Evolutionary conservation across 1,139 yeast species (phyloP), one percentile per base, ranked within the genome.

Genomic region (Williopsis jadinii): DNA sequence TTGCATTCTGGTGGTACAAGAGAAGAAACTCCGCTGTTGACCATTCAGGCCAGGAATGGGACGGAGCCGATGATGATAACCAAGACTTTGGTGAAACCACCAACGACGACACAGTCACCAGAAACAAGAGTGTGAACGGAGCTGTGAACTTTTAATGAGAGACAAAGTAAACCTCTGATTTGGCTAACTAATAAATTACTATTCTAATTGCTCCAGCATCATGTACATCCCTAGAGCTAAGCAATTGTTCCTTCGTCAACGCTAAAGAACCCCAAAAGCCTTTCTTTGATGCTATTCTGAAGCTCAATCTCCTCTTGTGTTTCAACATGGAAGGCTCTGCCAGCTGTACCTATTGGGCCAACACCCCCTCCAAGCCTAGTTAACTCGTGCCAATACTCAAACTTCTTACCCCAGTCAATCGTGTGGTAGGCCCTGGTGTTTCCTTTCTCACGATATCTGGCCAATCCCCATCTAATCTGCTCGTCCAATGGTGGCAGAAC

Each of bases 371-470:
- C 73, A 29, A 67, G 49, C 10, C 46, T 42, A 1, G 56, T 56
- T 33, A 68, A 54, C 1, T 45, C 48, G 3, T 48, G 45, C 32
- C 62, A 42, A 43, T 54, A 68, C 2, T 50, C 55, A 26, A 57
- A 42, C 33, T 63, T 60, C 34, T 48, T 51, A 28, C 45, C 52
- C 34, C 43, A 28, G 24, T 54, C 60, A 28, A 57, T 68, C 3
- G 73, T 68, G 44, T 71, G 75, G 47, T 60, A 70, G 0, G 68
- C 64, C 48, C 75, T 61, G 0, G 66, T 51, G n/a, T 54, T 44
- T 4, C 57, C 57, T 47, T 51, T 27, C 5, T 24, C 24, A 29
- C 54, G 49, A 32, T 54, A 55, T 40, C 71, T 52, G 13, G 54
- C 43, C 5, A 48, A 37, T 9, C 55, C 52, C 74, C 74, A 70